phyloP scores from a whole-genome alignment of 768 basidiomycete species.

The Naganishia kalamii region DNA sequence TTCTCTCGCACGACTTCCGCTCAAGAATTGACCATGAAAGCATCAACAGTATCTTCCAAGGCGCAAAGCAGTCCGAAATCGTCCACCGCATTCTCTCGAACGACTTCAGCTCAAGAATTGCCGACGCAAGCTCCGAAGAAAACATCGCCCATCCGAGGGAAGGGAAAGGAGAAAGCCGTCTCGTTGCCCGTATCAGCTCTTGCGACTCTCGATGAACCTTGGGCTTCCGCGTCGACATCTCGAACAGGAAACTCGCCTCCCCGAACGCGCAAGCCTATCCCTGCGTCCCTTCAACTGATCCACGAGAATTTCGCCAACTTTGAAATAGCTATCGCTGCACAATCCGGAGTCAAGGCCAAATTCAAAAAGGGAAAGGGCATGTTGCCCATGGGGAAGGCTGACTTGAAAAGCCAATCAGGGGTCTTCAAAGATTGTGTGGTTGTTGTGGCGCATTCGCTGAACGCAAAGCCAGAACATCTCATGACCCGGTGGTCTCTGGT shows the following conservation, averaged over 20 bases:
- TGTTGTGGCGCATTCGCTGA: neutral
- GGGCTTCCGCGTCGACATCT: neutral
- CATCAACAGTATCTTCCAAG: neutral
- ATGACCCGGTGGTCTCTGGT: neutral
- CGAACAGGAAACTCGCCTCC: neutral
- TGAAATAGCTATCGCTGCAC: neutral
- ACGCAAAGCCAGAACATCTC: neutral
- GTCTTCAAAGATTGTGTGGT: neutral
- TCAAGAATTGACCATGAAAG: neutral
- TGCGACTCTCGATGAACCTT: neutral
- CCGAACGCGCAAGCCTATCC: neutral
- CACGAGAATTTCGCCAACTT: neutral
- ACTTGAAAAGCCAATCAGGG: neutral
- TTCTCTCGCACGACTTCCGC: neutral
- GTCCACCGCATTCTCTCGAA: no score
- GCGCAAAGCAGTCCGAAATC: no score
- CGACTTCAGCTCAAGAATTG: no score
- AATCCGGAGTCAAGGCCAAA: neutral
- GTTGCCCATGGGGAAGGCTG: neutral
- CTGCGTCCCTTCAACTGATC: neutral
- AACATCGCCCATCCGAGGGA: no score
- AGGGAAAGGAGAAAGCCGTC: neutral
- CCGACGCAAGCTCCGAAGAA: no score
- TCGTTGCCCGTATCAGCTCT: neutral
- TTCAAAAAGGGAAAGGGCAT: conserved; percentile 4